A percentile compares a stretch with the other conserved stretches of the same genome.
These are phyloP conservation scores for Allium fistulosum DNA, from an alignment of 106 monocot species.

Conservation along the genomic window DNA sequence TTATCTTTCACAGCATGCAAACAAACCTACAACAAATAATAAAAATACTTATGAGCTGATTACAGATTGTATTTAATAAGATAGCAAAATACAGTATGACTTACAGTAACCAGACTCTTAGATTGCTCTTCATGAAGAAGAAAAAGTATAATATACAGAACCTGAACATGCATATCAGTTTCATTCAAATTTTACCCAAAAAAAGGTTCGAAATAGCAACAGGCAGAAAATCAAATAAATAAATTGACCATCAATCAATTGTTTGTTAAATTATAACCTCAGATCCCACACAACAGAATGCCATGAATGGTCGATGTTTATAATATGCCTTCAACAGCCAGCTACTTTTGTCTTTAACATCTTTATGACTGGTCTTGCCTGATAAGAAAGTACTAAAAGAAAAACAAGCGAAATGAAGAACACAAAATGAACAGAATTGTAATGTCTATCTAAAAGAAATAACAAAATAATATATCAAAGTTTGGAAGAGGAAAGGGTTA, in stretches of 20 bases:
- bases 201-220: too few relatives aligned
- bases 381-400: slow-evolving; percentile 75
- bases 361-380: slow-evolving; percentile 91
- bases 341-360: slow-evolving; percentile 74
- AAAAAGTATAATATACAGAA: slow-evolving; percentile 79
- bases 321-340: slow-evolving; percentile 89
- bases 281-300: slow-evolving; percentile 88
- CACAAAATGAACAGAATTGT: neutral
- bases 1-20: slow-evolving; percentile 25
- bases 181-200: neutral
- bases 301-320: slow-evolving; percentile 76
- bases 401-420: neutral
- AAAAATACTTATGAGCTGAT: neutral
- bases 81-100: neutral
- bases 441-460: neutral
- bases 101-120: slow-evolving; percentile 56
- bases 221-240: too few relatives aligned
- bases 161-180: slow-evolving; percentile 30
- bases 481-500: neutral
- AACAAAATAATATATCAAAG: neutral
- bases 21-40: slow-evolving; percentile 34
- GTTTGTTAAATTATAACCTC: slow-evolving; percentile 37
- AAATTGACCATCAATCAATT: too few relatives aligned
- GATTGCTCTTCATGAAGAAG: slow-evolving; percentile 50
- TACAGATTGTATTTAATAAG: too few relatives aligned